Evolutionary conservation across 2,329 filamentous ascomycete species (phyloP), one percentile per base, ranked within the genome.

Genomic region (Bipolaris sorokiniana): DNA sequence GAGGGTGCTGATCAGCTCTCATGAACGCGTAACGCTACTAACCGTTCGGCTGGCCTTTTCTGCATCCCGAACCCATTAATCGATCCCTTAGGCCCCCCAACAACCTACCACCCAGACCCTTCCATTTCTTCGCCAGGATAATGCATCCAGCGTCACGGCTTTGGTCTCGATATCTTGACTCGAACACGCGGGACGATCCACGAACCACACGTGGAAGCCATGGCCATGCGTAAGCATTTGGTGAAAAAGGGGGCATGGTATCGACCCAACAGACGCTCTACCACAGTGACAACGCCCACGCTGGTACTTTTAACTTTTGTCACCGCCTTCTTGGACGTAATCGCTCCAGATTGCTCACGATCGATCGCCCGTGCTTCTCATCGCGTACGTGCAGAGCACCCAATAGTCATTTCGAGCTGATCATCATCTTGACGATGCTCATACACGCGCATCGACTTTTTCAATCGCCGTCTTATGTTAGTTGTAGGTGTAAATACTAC

Each of bases 151-250:
- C 51, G 52, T 48, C 40, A 31, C 33, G 26, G 37, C 38, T 47
- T 22, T 18, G 26, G 45, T 40, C 34, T 47, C 48, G 51, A 28
- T 47, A 23, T 22, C 48, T 48, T 40, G 56, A 57, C 45, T 62
- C 59, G 54, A 56, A 48, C 50, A 31, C 26, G 40, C 42, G 47
- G 58, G 48, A 53, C 47, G 53, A 58, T 54, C 58, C 52, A 56
- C 45, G 54, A 58, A 54, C 48, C 33, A 57, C 61, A 62, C 61
- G 63, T 64, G 63, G 63, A 48, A 48, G 63, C 63, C 58, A 50
- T 62, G 58, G 54, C 61, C 61, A 58, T 48, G 34, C 16, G 53
- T 56, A 56, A 58, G 54, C 46, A 54, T 31, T 58, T 49, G 59
- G 51, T 52, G 54, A 61, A 58, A 56, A 48, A 50, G 51, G 56